Evolutionary conservation across 2,329 filamentous ascomycete species (phyloP), one percentile per base, ranked within the genome.

Genomic region (Neofusicoccum ribis): DNA sequence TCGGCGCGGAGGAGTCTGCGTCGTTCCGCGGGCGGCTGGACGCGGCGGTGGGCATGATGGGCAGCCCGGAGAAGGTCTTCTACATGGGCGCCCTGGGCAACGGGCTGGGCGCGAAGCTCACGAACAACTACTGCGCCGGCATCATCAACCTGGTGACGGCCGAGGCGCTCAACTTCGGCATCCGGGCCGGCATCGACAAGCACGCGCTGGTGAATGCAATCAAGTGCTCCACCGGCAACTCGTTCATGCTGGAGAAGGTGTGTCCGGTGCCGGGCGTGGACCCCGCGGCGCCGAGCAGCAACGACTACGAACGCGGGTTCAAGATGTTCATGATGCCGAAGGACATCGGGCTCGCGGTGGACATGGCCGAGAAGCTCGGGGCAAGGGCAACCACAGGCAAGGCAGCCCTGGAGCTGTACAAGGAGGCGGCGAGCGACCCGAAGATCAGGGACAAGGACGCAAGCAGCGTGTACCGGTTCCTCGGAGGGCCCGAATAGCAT

Each of bases 241-340:
- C 66, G n/a, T 75, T 73, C 71, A 76, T 75, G 73, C 73, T 72
- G 64, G 74, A 76, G 39, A 73, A 74, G 20, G 74, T 75, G 2
- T 70, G 72, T 68, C 74, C 74, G 3, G 70, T 76, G 7, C 74
- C 74, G 1, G 78, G 78, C 1, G 71, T 78, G 4, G 71, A 74
- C 51, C 68, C 68, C 1, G 77, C 77, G 65, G 77, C 77, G 12
- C 76, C 78, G 8, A 77, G 76, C 20, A 77, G 73, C 12, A 74
- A 68, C 44, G 73, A 73, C 11, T 75, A 76, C 63, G 71, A 67
- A 49, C 72, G 73, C 0, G 73, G 73, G 1, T 75, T 75, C 61
- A 74, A 73, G 66, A 74, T 73, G 54, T 72, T 74, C 66, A 76
- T 76, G 73, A 73, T 76, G 73, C 63, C 74, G 0, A 76, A 76